Evolutionary conservation across 2,329 filamentous ascomycete species (phyloP), one percentile per base, ranked within the genome.

Genomic region (Sclerotinia spermophila): DNA sequence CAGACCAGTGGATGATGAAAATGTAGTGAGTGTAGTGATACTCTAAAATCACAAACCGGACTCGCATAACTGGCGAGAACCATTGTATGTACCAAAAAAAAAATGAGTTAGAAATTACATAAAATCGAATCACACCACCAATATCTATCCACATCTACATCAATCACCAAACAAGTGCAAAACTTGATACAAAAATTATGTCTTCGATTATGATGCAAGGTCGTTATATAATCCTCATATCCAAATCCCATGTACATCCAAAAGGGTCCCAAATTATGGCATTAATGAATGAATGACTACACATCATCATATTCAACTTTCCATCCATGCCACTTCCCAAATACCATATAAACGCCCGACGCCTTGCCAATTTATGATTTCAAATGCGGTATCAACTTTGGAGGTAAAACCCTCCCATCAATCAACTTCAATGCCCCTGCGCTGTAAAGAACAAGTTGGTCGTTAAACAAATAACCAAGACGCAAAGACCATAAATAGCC

Each of bases 401-500:
- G 33, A 53, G 33, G 24, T 24, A 21, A 53, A 30, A 13, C 11
- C 6, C 24, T 17, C 42, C 15, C 10, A 40, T 24, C 17, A 6
- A 30, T 53, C 33, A 60, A 51, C 21, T 78, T 81, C 45, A 92
- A 82, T 91, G 88, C 70, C 86, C 85, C 69, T 85, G 59, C 62
- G 85, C 75, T 11, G 88, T 85, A 76, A 96, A 94, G 76, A 97
- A 64, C 21, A 92, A 21, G 79, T 98, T 98, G 78, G 94, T 93
- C 58, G 88, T 83, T 76, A 99, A 82, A 79, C 94, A 98, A 62
- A 95, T 90, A 40, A 92, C 82, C 96, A 99, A 98, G 68, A 99
- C 94, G 64, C 92, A 82, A 13, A 93, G 75, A 30, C 96, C 96
- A 78, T 99, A 99, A 13, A 94, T 84, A 11, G 92, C 90, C 72